phyloP scores from a whole-genome alignment of 495 filamentous ascomycete species.

The Daldinia bambusicola region DNA sequence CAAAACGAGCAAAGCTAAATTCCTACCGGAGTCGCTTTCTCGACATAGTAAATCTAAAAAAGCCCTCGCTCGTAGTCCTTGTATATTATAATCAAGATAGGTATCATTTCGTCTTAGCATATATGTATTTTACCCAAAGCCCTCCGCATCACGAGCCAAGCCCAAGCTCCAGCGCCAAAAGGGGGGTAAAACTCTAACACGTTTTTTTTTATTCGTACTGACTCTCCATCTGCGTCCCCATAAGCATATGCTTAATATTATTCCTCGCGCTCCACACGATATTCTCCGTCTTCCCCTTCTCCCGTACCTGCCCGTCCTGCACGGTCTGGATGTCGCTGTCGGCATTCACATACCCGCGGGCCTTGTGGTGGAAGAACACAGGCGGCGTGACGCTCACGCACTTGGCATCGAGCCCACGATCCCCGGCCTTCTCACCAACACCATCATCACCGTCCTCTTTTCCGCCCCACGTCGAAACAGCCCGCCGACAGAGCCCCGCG shows the following conservation, averaged over 20 bases:
- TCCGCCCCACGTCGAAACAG: conserved; percentile 20
- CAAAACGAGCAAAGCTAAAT: background rate
- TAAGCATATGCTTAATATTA: conserved; percentile 50
- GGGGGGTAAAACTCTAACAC: too few relatives aligned
- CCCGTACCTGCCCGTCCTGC: conserved; percentile 45
- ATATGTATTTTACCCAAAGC: background rate
- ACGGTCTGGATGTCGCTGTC: conserved; percentile 57
- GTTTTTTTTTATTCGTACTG: conserved; percentile 29
- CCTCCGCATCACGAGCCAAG: too few relatives aligned
- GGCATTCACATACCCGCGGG: conserved; percentile 51
- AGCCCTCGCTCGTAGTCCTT: background rate
- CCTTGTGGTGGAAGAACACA: conserved; percentile 58
- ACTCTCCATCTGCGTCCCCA: conserved; percentile 35
- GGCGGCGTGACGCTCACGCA: conserved; percentile 62
- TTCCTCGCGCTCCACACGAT: conserved; percentile 62
- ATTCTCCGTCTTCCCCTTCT: conserved; percentile 56
- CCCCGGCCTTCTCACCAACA: conserved; percentile 15
- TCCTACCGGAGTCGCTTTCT: background rate
- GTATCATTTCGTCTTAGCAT: background rate
- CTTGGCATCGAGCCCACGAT: conserved; percentile 38
- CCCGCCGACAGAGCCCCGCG: conserved; percentile 57
- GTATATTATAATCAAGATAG: background rate
- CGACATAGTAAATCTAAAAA: background rate
- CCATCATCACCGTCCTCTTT: conserved; percentile 15
- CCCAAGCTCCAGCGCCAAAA: too few relatives aligned